Base-by-base conservation (phyloP, 352 stramenopile species). In the Halophytophthora batemanensis region DNA sequence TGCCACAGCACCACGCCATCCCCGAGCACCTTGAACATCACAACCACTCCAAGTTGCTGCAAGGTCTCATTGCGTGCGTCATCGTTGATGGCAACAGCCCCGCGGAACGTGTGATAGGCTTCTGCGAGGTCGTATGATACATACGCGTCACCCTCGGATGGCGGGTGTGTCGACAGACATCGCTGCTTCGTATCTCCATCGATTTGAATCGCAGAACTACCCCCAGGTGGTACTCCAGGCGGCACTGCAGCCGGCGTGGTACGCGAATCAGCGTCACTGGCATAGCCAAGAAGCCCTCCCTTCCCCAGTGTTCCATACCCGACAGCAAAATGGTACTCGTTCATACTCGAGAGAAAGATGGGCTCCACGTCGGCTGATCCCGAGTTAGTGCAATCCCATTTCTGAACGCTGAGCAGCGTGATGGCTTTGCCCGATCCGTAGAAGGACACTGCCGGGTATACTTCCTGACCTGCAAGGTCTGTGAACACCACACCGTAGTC, bases 391-490 rank as follows among this genome's bases (percentile, higher is more conserved):
- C 40, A 71, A 37, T 93, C 82, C 83, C 81, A 93, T 41, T 90
- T 90, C 1, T 87, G 80, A 5, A 93, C 64, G 21, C 79, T 67
- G 31, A 93, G 64, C 21, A 93, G 53, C 0, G 82, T 87, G 45
- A 93, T 92, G 7, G 93, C 85, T 55, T 95, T 95, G 0, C 85
- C 85, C 0, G 85, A 93, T n/a, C 85, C 85, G 47, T 95, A 95
- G 37, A 95, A 95, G 13, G 82, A 93, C 13, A 95, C 85, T 28
- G 85, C 85, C 40, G 85, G 85, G 53, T 90, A 89, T 14, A 95
- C 76, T 69, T 95, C 82, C 37, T 91, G 80, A 0, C 85, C 85
- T 21, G 59, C 57, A 7, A 95, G 56, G 56, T 95, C 82, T 1
- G 79, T 93, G 52, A 95, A 95, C 1, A 90, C 85, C 8, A 89